Evolutionary conservation across 148 eudicot species (phyloP).

Genomic region (Arctostaphylos glauca): DNA sequence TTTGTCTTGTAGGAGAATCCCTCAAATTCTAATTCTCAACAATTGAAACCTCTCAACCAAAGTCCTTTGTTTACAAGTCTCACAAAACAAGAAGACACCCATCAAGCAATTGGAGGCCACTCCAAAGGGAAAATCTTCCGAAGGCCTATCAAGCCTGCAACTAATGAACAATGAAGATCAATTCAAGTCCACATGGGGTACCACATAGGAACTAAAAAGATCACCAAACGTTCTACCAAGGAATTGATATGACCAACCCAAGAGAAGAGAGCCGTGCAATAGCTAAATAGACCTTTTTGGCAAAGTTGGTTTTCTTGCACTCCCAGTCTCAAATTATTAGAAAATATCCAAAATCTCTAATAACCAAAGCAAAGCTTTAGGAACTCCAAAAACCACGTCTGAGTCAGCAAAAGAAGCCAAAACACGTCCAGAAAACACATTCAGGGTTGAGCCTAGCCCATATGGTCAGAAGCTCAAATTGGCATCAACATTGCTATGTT

Average conservation of each 20-base stretch:
- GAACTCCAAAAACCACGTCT: background rate
- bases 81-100: background rate
- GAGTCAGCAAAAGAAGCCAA: background rate
- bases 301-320: background rate
- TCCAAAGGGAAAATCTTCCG: background rate
- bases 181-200: too few relatives aligned
- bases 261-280: slow-evolving; percentile 1
- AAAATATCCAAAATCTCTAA: background rate
- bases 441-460: background rate
- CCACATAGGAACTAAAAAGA: too few relatives aligned
- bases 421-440: background rate
- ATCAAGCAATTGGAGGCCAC: background rate
- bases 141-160: background rate
- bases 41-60: background rate
- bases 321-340: background rate
- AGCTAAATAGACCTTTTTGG: background rate
- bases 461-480: background rate
- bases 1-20: background rate
- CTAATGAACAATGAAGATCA: too few relatives aligned
- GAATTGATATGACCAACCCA: background rate
- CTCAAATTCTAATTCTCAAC: background rate
- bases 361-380: background rate
- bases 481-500: background rate
- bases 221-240: background rate
- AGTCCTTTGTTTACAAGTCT: background rate